These are phyloP conservation scores for Diaporthe sp. DNA, from an alignment of 2,329 filamentous ascomycete genomes.

Conservation along the genomic window DNA sequence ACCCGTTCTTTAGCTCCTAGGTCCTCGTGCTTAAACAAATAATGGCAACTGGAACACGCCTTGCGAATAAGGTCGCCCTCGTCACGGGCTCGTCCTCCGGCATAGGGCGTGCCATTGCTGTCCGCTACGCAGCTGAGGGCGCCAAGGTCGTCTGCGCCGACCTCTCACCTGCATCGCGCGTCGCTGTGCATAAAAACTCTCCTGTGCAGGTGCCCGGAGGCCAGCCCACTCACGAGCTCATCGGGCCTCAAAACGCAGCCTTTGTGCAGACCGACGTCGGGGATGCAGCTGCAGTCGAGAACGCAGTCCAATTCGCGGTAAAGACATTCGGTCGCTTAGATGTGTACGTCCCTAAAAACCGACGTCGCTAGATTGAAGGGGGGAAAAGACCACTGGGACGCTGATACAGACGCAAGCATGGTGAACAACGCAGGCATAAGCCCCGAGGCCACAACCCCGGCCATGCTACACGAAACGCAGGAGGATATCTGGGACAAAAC, in stretches of 20 bases:
- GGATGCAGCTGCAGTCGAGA: slow-evolving; percentile 7
- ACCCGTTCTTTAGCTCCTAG: not conserved
- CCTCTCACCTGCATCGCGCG: slow-evolving; percentile 6
- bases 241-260: not conserved
- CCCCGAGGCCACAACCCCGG: slow-evolving; percentile 44
- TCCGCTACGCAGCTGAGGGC: slow-evolving; percentile 23
- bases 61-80: slow-evolving; percentile 23
- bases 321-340: slow-evolving; percentile 16
- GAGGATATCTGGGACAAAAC: slow-evolving; percentile 61
- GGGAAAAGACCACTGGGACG: not conserved
- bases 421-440: slow-evolving; percentile 32
- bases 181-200: not conserved
- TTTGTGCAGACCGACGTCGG: slow-evolving; percentile 18
- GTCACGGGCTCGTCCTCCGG: slow-evolving; percentile 28
- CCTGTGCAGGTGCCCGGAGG: not conserved
- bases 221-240: slow-evolving; percentile 12
- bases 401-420: slow-evolving; percentile 21
- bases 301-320: slow-evolving; percentile 16
- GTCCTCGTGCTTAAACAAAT: not conserved
- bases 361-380: not conserved
- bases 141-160: slow-evolving; percentile 26
- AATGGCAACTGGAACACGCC: slow-evolving; percentile 18
- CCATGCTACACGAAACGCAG: slow-evolving; percentile 60
- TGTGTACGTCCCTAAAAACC: not conserved
- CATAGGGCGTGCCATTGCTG: slow-evolving; percentile 12